Evolutionary conservation across 139 green algal species (phyloP), one percentile per base, ranked within the genome.

Genomic region (Ettlia oleoabundans): DNA sequence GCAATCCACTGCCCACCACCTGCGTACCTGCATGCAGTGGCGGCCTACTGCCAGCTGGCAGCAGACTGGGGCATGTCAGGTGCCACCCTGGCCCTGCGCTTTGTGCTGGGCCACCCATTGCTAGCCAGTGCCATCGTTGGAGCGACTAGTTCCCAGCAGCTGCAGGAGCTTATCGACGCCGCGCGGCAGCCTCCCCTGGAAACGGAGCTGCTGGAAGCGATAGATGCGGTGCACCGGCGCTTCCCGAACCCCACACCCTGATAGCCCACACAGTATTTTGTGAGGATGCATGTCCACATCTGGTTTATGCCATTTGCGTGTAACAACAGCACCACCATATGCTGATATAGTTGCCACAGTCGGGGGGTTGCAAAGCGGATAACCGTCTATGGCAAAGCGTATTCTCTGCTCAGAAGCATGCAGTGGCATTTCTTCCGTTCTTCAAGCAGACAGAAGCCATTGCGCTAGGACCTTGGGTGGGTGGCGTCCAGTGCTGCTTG

Each of bases 81-180:
- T 4, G 79, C 87, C 9, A 85, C 90, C 32, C 80, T 98, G 82
- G 91, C 94, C 1, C 41, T 97, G n/a, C 88, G 85, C 37, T 92
- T 88, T 71, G 92, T 95, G 42, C 63, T 95, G 65, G 37, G 41
- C 1, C 88, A 93, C 40, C 89, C 87, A 19, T 51, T 94, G 69
- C 88, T 97, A 1, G 70, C 83, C 0, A 86, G 66, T 30, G 87
- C 86, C 2, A 89, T 97, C 1, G 66, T 92, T 22, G 94, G 93
- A 0, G 93, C 90, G 6, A 94, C 88, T 10, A 78, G 33, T 40
- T 0, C 41, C 63, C 37, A 40, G 35, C 94, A 97, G 86, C 86
- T 97, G 77, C 37, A 22, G 22, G 84, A 95, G 87, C 85, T 93
- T 24, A 9, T 93, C 18, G 41, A 26, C 5, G 88, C 85, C 18